A percentile compares a stretch with the other conserved stretches of the same genome.
phyloP scores from a whole-genome alignment of 1,284 basidiomycete species.

The Psilocybe mexicana region DNA sequence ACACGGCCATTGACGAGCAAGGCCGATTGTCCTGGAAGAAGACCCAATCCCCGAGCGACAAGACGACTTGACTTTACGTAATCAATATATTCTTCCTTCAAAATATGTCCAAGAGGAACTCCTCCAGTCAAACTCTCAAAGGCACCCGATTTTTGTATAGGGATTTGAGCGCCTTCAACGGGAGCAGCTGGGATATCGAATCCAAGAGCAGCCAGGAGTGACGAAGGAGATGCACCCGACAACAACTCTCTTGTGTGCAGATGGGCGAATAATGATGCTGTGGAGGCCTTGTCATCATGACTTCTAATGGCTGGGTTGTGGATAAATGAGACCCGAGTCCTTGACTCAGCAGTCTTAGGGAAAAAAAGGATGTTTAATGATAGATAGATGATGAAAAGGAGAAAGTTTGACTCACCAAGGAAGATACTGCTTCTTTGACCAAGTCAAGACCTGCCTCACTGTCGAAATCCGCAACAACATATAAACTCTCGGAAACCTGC shows the following conservation, averaged over 20 bases:
- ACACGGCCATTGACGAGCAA: constrained; percentile 85
- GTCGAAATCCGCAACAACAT: constrained; percentile 83
- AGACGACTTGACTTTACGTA: constrained; percentile 47
- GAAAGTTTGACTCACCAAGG: constrained; percentile 51
- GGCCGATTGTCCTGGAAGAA: constrained; percentile 59
- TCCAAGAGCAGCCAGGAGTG: constrained; percentile 42
- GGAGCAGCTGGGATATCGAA: constrained; percentile 19
- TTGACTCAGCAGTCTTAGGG: constrained; percentile 41
- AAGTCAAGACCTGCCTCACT: constrained; percentile 55
- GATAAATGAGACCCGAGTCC: constrained; percentile 61
- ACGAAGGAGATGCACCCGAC: constrained; percentile 36
- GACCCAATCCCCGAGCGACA: constrained; percentile 51
- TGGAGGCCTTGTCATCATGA: constrained; percentile 12
- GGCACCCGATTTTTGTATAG: constrained; percentile 36
- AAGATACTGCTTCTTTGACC: constrained; percentile 62
- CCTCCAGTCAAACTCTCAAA: constrained; percentile 38
- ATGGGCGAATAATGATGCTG: constrained; percentile 48
- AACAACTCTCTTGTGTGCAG: constrained; percentile 42
- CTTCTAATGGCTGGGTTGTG: constrained; percentile 51
- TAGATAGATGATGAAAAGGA: not conserved
- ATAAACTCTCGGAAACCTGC: constrained; percentile 52
- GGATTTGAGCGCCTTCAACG: constrained; percentile 34
- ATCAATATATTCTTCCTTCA: constrained; percentile 35
- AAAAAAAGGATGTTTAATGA: not conserved
- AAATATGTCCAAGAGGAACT: constrained; percentile 33